Conservation (phyloP, 2,329 filamentous ascomycete genomes). For the Colletotrichum tropicale region DNA sequence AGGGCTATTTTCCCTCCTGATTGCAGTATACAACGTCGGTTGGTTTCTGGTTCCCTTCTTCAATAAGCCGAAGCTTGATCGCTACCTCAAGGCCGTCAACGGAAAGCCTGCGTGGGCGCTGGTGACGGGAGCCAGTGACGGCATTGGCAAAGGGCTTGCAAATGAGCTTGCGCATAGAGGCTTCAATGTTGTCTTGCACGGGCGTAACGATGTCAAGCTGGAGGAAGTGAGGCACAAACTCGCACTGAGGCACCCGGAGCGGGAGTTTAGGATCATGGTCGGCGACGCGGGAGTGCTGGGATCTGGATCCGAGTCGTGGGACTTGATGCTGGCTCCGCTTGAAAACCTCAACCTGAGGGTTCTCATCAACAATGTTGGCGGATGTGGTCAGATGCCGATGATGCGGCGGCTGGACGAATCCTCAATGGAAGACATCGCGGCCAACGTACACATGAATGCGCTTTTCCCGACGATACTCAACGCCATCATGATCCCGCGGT, state of each 20-base stretch:
- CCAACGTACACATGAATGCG: conserved; percentile 10
- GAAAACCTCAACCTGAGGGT: conserved; percentile 23
- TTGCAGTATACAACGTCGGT: neutral
- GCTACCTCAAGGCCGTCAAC: conserved; percentile 24
- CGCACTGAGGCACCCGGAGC: conserved; percentile 38
- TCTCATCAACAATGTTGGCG: conserved; percentile 25
- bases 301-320: neutral
- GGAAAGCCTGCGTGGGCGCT: conserved; percentile 44
- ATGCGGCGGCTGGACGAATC: conserved; percentile 6
- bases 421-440: neutral
- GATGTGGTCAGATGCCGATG: neutral
- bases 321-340: conserved; percentile 10
- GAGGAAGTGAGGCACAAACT: conserved; percentile 43
- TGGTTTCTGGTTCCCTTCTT: conserved; percentile 12
- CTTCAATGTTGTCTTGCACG: conserved; percentile 63
- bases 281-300: conserved; percentile 42
- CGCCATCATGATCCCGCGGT: neutral
- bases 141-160: conserved; percentile 57
- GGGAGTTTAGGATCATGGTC: conserved; percentile 43
- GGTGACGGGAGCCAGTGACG: conserved; percentile 59
- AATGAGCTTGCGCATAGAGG: conserved; percentile 53
- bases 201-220: conserved; percentile 56
- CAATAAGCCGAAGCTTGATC: conserved; percentile 14
- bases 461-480: conserved; percentile 15
- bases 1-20: neutral